Evolutionary conservation across 108 stramenopile genomes (phyloP), one percentile per base, ranked within the genome.

Genomic region (Fistulifera pelliculosa): DNA sequence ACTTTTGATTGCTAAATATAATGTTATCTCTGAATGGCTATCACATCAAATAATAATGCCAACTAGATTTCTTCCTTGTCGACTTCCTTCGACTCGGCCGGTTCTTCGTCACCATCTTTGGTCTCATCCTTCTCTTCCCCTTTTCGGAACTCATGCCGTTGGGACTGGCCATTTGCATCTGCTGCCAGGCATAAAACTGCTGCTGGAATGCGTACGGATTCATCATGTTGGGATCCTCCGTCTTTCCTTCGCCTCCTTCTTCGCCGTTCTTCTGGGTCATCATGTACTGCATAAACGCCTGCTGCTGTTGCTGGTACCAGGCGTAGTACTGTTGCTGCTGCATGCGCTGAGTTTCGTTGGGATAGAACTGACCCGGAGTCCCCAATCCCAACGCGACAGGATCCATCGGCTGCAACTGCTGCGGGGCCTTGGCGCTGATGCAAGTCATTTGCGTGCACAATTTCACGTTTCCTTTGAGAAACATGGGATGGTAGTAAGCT

Each of bases 401-500:
- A 39, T 66, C 51, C 52, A 66, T 39, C 17, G 65, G 65, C 51
- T 66, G 54, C 38, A 65, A 14, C 16, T 45, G 55, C 51, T 54
- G 67, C 15, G 74, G 38, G 19, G 47, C 27, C n/a, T 61, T 76
- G 21, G 54, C 61, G 49, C 43, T 66, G 17, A 77, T 71, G 26
- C 76, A 77, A 54, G 59, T 49, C 76, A 77, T 77, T 59, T 74
- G 75, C 58, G 70, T 62, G 57, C 69, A 74, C 0, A 78, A 52
- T 16, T 47, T 64, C 28, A 56, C 39, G 28, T 74, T 59, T n/a
- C 47, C 71, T 6, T 54, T 60, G 41, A 60, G 65, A 31, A 79
- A 79, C 57, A 58, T 52, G 52, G 67, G 42, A 58, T 81, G 76
- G 51, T 74, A 81, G 35, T 87, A 87, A 0, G 81, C 44, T 45